Percentiles rank a stretch among this genome's conserved stretches.
Evolutionary conservation across 2,329 filamentous ascomycete species (phyloP).

Genomic region (Calonectria pseudoreteaudii): DNA sequence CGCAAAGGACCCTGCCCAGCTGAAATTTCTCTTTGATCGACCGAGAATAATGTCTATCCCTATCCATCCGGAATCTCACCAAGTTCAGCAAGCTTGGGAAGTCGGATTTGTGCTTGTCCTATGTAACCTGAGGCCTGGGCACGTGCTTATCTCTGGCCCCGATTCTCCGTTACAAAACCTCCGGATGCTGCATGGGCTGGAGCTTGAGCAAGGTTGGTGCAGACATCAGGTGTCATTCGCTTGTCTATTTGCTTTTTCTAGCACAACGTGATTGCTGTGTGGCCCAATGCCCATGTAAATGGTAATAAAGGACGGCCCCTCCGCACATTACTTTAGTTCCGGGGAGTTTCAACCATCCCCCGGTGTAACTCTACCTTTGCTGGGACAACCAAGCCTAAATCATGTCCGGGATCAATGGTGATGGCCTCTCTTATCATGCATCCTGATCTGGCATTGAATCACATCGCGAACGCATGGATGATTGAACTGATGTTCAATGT

Average conservation of each 20-base stretch:
- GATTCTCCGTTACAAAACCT: slow-evolving; percentile 15
- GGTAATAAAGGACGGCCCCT: neutral
- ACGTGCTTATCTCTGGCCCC: slow-evolving; percentile 31
- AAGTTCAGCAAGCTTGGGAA: neutral
- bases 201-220: slow-evolving; percentile 14
- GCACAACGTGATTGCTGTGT: neutral
- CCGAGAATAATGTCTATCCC: neutral
- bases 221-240: slow-evolving; percentile 20
- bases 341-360: slow-evolving; percentile 5
- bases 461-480: neutral
- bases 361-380: neutral
- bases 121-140: neutral
- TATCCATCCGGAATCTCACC: neutral
- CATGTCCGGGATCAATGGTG: neutral
- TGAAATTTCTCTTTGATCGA: slow-evolving; percentile 5
- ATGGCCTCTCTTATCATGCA: neutral
- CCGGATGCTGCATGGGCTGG: slow-evolving; percentile 4
- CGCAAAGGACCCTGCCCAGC: slow-evolving; percentile 10
- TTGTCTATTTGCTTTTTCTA: slow-evolving; percentile 11
- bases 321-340: slow-evolving; percentile 1
- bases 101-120: neutral
- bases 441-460: neutral
- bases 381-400: neutral
- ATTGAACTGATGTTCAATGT: neutral
- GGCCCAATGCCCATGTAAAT: neutral